Evolutionary conservation across 768 basidiomycete species (phyloP), one percentile per base, ranked within the genome.

Genomic region (Xanthoconium stramineum): DNA sequence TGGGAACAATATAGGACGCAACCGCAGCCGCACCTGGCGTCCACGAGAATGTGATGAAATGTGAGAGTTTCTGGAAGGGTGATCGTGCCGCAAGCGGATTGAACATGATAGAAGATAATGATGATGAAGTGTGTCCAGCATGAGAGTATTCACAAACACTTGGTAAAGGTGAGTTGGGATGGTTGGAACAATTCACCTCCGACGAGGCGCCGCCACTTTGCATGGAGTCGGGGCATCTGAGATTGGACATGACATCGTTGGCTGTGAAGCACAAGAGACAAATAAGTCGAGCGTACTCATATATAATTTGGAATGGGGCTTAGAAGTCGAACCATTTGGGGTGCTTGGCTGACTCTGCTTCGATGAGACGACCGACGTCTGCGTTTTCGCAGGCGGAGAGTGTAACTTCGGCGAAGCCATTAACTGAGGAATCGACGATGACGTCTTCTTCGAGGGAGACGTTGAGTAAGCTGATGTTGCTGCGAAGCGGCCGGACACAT

Each of bases 381-480:
- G 80, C 56, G 63, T 65, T 72, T 78, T 64, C 63, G 64, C 60
- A 60, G 66, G 56, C 53, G 62, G 36, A 60, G 60, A 39, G 19
- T 37, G 50, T 14, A 39, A 30, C 36, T 71, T 66, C 19, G 81
- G 78, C 1, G 80, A 77, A 19, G 75, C 68, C 39, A 78, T 70
- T 9, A 80, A 77, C 55, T 86, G 86, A 43, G 86, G 85, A 47
- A 88, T 85, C 63, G 83, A 83, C 6, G 86, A 83, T 8, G 80
- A 75, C 36, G 74, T 76, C 53, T 81, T 82, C 69, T 82, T 85
- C 24, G 71, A 73, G 5, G 83, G 80, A 42, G 83, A 81, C 1
- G 83, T 62, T 57, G 75, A 61, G 45, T 63, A 61, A 45, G 36
- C 52, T 33, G 43, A 33, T 15, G 63, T 65, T 24, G 66, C 59